Conservation (phyloP, 139 green algal species). For the Chlamydomonas schloesseri region DNA sequence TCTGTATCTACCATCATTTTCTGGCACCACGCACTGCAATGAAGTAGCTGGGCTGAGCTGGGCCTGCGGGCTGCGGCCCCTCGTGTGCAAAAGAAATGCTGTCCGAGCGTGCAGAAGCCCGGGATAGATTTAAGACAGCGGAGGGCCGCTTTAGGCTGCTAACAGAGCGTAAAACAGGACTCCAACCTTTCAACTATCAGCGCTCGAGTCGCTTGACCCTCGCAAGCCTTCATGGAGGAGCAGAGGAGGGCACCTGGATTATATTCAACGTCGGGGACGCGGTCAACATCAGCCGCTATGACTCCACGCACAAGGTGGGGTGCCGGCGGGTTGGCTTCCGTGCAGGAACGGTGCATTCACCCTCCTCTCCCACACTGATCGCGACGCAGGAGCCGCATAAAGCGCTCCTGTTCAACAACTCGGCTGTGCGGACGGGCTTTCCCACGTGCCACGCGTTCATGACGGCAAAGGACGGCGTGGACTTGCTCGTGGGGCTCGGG, state of each 20-base stretch:
- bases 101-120: background rate
- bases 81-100: no score
- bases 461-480: slow-evolving; percentile 63
- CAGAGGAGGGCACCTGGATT: slow-evolving; percentile 64
- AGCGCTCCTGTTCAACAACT: slow-evolving; percentile 56
- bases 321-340: background rate
- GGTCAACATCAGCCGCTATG: slow-evolving; percentile 52
- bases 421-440: slow-evolving; percentile 16
- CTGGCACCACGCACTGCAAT: no score
- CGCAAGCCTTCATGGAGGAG: slow-evolving; percentile 50
- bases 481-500: slow-evolving; percentile 77
- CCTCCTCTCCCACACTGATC: background rate
- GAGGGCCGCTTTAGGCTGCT: slow-evolving; percentile 62
- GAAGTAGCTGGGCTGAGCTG: no score
- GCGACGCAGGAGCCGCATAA: slow-evolving; percentile 52
- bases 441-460: slow-evolving; percentile 72
- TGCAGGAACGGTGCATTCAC: background rate
- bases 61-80: no score
- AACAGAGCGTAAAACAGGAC: slow-evolving; percentile 51
- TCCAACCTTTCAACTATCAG: slow-evolving; percentile 57
- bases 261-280: slow-evolving; percentile 66
- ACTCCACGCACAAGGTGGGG: slow-evolving; percentile 54
- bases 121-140: slow-evolving; percentile 62
- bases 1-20: no score
- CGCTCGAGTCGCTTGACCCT: slow-evolving; percentile 57